Percentiles rank a stretch among this genome's conserved stretches.
Evolutionary conservation across 176 grass and related monocot genomes (phyloP).

Genomic region (Puccinellia tenuiflora): DNA sequence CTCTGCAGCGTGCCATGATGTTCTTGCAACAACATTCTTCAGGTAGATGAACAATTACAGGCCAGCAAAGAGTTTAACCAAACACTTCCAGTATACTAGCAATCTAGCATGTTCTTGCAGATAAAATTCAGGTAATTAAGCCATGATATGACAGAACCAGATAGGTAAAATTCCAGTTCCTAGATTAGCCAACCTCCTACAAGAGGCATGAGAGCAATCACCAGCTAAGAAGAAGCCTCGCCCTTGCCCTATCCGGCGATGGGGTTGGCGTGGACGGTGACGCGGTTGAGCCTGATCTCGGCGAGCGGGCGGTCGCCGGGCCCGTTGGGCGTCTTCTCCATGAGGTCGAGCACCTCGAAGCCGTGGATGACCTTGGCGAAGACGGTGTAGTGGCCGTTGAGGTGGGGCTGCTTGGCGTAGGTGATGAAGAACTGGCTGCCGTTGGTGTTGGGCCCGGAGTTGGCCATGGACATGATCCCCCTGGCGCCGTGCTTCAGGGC

Average conservation of each 20-base stretch:
- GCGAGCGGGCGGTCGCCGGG: constrained; percentile 84
- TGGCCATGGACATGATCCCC: constrained; percentile 82
- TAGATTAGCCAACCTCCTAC: background rate
- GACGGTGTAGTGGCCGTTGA: constrained; percentile 94
- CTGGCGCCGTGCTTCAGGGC: constrained; percentile 88
- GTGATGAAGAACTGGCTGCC: constrained; percentile 98
- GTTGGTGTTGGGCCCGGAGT: constrained; percentile 90
- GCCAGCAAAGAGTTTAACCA: background rate
- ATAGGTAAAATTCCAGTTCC: background rate
- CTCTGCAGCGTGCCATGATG: background rate
- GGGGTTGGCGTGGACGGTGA: constrained; percentile 91
- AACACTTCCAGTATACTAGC: background rate
- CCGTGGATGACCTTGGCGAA: constrained; percentile 99
- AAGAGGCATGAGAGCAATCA: background rate
- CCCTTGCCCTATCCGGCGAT: constrained; percentile 38
- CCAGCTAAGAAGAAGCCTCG: background rate
- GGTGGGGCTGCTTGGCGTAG: constrained; percentile 90
- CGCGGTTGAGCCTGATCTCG: constrained; percentile 87
- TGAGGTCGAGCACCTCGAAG: constrained; percentile 91
- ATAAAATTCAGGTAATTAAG: background rate
- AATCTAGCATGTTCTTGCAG: background rate
- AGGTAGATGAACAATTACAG: background rate
- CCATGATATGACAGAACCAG: background rate
- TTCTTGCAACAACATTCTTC: background rate
- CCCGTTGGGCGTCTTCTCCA: constrained; percentile 91